Evolutionary conservation across 176 grass and related monocot genomes (phyloP), one percentile per base, ranked within the genome.

Genomic region (Elymus sibiricus): DNA sequence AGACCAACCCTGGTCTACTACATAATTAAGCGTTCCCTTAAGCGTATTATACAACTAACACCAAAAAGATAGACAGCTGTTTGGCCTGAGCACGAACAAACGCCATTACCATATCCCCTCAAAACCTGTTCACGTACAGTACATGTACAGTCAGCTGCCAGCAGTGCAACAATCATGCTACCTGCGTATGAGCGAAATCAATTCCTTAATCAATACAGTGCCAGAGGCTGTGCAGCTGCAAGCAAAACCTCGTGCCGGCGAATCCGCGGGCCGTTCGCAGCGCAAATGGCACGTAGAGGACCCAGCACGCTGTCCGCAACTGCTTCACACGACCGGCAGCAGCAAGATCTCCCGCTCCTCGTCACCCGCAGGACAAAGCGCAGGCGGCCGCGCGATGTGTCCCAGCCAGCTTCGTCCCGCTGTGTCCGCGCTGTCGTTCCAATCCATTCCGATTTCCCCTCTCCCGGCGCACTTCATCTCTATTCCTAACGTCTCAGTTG

Each of bases 251-350:
- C 10, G 56, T 79, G 77, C n/a, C 17, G 42, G 24, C 68, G 22
- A 27, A 74, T 46, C 40, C 70, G 24, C 42, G 17, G 12, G 19
- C 21, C 19, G 49, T 6, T 34, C 34, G 6, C 49, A 7, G 6
- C 10, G 53, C 80, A 51, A 83, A 47, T 83, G 86, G 74, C 81
- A 72, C 74, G 63, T 61, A 55, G 49, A 40, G 76, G 32, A 78
- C 21, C 14, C 11, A 2, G 58, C 42, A 9, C 21, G 13, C 47
- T 19, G 66, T 15, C 37, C 6, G 42, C 63, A 82, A 74, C 85
- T 13, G 27, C 13, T 29, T n/a, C 21, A 28, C 40, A 27, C 59
- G 31, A 61, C 27, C 64, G 1, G 28, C 17, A 17, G 15, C 26
- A 11, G 5, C 51, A 6, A 51, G 47, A 51, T 40, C 29, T 44